phyloP scores from a whole-genome alignment of 2,329 filamentous ascomycete species.

The Fusarium ramigenum region DNA sequence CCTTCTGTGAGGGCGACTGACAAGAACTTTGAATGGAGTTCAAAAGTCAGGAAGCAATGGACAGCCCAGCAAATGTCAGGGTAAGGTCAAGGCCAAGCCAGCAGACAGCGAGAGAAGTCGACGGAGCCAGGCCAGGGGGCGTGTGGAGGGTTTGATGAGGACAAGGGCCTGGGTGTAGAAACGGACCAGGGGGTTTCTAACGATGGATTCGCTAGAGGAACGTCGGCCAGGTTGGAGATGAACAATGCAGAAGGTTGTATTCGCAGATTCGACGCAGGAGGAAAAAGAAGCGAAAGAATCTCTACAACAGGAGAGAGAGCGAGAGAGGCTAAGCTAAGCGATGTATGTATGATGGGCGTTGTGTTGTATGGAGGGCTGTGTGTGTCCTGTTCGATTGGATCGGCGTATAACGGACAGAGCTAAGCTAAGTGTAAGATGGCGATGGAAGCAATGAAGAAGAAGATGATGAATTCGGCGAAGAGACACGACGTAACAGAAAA shows the following conservation, averaged over 20 bases:
- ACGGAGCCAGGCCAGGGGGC: slow-evolving; percentile 39
- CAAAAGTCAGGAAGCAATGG: slow-evolving; percentile 29
- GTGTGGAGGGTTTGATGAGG: slow-evolving; percentile 44
- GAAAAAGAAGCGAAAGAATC: slow-evolving; percentile 29
- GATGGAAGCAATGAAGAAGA: slow-evolving; percentile 5
- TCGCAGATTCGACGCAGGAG: slow-evolving; percentile 13
- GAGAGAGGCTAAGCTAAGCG: slow-evolving; percentile 21
- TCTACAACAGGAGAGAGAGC: background rate
- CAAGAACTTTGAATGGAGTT: slow-evolving; percentile 26
- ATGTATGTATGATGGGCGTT: slow-evolving; percentile 19
- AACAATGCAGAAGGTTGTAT: slow-evolving; percentile 1
- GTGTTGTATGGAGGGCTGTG: slow-evolving; percentile 14
- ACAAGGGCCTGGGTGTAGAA: slow-evolving; percentile 38
- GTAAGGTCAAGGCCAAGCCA: slow-evolving; percentile 26
- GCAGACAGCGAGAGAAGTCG: slow-evolving; percentile 20
- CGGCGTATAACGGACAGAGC: slow-evolving; percentile 18
- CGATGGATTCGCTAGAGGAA: slow-evolving; percentile 35
- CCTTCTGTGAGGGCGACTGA: slow-evolving; percentile 33
- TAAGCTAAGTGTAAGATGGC: slow-evolving; percentile 14
- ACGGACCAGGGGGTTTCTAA: slow-evolving; percentile 30
- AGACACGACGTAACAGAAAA: slow-evolving; percentile 16
- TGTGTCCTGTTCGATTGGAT: slow-evolving; percentile 24
- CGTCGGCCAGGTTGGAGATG: slow-evolving; percentile 19
- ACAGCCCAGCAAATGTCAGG: slow-evolving; percentile 22
- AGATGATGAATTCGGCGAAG: background rate